Percentiles rank a stretch among this genome's conserved stretches.
These are phyloP conservation scores for Ophiocordyceps camponoti-rufipedis DNA, from an alignment of 2,329 filamentous ascomycete genomes.

Conservation along the genomic window DNA sequence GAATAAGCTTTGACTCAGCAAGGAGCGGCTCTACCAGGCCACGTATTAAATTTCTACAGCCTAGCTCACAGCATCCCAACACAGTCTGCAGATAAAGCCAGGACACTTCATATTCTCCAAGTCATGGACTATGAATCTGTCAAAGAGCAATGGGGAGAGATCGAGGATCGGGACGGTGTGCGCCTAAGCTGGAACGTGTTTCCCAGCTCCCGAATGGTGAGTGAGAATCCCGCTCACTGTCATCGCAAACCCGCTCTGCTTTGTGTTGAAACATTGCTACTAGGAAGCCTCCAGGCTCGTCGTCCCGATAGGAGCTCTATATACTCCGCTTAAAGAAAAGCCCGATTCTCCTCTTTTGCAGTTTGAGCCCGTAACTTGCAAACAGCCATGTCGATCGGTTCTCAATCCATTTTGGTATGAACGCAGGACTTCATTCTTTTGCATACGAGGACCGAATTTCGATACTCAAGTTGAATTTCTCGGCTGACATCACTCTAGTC, in stretches of 20 bases:
- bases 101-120: neutral
- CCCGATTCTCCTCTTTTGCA: slow-evolving; percentile 73
- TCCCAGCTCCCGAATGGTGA: slow-evolving; percentile 88
- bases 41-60: neutral
- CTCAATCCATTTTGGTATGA: slow-evolving; percentile 90
- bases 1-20: too few species aligned
- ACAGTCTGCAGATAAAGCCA: neutral
- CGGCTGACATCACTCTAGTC: slow-evolving; percentile 25
- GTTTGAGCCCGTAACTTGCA: slow-evolving; percentile 95
- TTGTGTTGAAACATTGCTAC: neutral
- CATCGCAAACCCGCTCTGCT: neutral
- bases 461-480: slow-evolving; percentile 5
- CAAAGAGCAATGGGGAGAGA: slow-evolving; percentile 92
- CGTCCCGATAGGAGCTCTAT: slow-evolving; percentile 88
- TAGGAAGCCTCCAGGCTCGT: slow-evolving; percentile 88
- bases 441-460: too few species aligned
- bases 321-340: slow-evolving; percentile 92
- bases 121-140: slow-evolving; percentile 80
- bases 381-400: slow-evolving; percentile 85
- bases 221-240: slow-evolving; percentile 9
- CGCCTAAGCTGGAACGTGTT: slow-evolving; percentile 98
- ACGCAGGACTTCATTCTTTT: neutral
- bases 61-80: neutral
- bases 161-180: slow-evolving; percentile 91
- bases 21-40: neutral